These are phyloP conservation scores for Podospora sp. DNA, from an alignment of 495 filamentous ascomycete genomes.

Conservation along the genomic window DNA sequence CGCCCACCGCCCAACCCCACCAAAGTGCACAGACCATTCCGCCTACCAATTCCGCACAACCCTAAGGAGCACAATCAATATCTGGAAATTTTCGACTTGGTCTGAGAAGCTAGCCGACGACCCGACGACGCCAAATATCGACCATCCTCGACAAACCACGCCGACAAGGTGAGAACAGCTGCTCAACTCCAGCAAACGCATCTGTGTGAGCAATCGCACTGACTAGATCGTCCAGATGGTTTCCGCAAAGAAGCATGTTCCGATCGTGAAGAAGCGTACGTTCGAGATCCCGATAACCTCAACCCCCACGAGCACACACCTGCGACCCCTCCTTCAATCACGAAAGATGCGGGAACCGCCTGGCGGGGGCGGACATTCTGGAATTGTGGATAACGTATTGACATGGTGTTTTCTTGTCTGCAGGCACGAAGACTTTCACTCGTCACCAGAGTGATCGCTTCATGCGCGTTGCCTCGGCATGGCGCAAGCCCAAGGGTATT, in stretches of 20 bases:
- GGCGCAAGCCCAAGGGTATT: constrained; percentile 99
- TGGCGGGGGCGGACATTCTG: not conserved
- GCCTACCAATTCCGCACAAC: constrained; percentile 39
- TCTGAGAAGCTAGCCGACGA: constrained; percentile 25
- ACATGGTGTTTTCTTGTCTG: constrained; percentile 26
- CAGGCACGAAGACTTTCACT: constrained; percentile 86
- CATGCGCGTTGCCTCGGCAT: constrained; percentile 80
- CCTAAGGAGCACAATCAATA: constrained; percentile 41
- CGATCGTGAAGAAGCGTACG: constrained; percentile 99
- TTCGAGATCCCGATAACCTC: constrained; percentile 30
- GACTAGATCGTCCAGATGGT: constrained; percentile 71
- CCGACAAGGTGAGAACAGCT: constrained; percentile 49
- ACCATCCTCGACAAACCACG: constrained; percentile 48
- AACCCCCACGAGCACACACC: constrained; percentile 13
- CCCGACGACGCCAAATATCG: constrained; percentile 42
- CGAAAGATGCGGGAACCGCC: not conserved
- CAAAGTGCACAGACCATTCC: constrained; percentile 29
- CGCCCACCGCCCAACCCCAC: not conserved
- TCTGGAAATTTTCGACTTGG: constrained; percentile 44
- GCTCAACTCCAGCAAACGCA: constrained; percentile 8
- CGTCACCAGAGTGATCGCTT: constrained; percentile 97
- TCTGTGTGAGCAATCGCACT: constrained; percentile 30
- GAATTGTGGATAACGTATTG: constrained; percentile 14
- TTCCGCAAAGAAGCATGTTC: constrained; percentile 96
- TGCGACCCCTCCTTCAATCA: constrained; percentile 16